Percentiles rank a stretch among this genome's conserved stretches.
Evolutionary conservation across 2,329 filamentous ascomycete species (phyloP).

Genomic region (Fusarium verticillioides): DNA sequence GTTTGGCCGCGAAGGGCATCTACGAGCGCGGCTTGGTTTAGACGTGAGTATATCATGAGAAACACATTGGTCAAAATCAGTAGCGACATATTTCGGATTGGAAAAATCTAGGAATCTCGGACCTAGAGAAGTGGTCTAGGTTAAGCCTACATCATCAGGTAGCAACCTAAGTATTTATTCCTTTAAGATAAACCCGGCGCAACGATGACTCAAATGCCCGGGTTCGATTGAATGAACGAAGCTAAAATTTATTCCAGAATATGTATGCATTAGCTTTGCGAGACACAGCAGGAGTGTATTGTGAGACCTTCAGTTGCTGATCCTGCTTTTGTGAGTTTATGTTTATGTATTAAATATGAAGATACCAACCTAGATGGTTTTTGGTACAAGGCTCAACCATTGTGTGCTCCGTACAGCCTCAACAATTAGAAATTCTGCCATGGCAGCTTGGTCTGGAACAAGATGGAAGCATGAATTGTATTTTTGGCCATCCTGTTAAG

Average conservation of each 20-base stretch:
- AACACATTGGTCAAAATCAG: background rate
- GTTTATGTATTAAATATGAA: background rate
- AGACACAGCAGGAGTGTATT: too few species aligned
- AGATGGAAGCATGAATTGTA: background rate
- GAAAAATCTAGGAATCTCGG: background rate
- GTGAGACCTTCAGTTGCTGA: background rate
- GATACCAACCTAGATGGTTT: background rate
- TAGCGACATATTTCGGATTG: background rate
- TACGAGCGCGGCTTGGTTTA: slow-evolving; percentile 35
- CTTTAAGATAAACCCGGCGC: background rate
- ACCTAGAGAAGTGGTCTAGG: slow-evolving; percentile 2
- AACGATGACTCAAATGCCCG: background rate
- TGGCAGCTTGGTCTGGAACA: background rate
- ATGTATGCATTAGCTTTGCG: background rate
- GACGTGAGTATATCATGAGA: slow-evolving; percentile 31
- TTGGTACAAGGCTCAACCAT: background rate
- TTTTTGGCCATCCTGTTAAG: background rate
- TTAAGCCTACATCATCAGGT: background rate
- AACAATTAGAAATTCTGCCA: background rate
- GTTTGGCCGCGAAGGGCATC: slow-evolving; percentile 43
- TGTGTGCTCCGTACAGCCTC: background rate
- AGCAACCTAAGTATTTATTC: background rate
- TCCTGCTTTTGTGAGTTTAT: background rate
- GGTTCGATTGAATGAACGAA: background rate
- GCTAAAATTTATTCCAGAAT: background rate